Percentiles rank a stretch among this genome's conserved stretches.
Conservation (phyloP, 352 stramenopile genomes). For the Phytophthora tubulina region DNA sequence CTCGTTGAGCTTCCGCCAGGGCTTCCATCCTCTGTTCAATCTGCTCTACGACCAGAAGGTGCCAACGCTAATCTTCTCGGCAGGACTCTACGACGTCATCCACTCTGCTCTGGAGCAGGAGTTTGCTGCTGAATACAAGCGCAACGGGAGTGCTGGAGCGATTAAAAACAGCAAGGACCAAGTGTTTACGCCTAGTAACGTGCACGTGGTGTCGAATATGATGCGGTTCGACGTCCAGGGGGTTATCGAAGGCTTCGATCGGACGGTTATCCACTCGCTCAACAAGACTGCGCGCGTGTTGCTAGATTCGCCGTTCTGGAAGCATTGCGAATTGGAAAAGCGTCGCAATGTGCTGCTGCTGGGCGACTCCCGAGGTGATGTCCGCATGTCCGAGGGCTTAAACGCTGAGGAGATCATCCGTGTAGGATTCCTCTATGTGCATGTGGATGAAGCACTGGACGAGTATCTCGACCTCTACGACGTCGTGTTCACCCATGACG, state of each 20-base stretch:
- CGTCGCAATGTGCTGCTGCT: slow-evolving; percentile 76
- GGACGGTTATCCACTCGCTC: slow-evolving; percentile 73
- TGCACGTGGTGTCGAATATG: slow-evolving; percentile 84
- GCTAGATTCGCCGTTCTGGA: slow-evolving; percentile 67
- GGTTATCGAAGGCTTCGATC: slow-evolving; percentile 62
- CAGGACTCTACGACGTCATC: slow-evolving; percentile 67
- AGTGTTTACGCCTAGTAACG: slow-evolving; percentile 49
- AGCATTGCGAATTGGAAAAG: slow-evolving; percentile 55
- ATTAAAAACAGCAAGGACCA: neutral
- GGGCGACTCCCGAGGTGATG: slow-evolving; percentile 71
- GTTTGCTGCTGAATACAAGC: slow-evolving; percentile 40
- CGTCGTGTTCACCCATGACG: slow-evolving; percentile 77
- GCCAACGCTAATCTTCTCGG: slow-evolving; percentile 74
- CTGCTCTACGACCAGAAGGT: slow-evolving; percentile 49
- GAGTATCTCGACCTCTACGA: slow-evolving; percentile 74
- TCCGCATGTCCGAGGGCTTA: slow-evolving; percentile 65
- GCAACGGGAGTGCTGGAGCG: neutral
- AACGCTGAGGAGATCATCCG: slow-evolving; percentile 68
- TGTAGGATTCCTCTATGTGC: slow-evolving; percentile 76
- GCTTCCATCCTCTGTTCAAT: slow-evolving; percentile 59
- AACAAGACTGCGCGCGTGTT: slow-evolving; percentile 85
- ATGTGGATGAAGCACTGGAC: slow-evolving; percentile 70
- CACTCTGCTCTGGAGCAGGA: slow-evolving; percentile 58
- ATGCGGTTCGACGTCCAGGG: slow-evolving; percentile 69
- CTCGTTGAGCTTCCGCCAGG: slow-evolving; percentile 52